Evolutionary conservation across 306 rosid genomes (phyloP), one percentile per base, ranked within the genome.

Genomic region (Cicer bijugum): DNA sequence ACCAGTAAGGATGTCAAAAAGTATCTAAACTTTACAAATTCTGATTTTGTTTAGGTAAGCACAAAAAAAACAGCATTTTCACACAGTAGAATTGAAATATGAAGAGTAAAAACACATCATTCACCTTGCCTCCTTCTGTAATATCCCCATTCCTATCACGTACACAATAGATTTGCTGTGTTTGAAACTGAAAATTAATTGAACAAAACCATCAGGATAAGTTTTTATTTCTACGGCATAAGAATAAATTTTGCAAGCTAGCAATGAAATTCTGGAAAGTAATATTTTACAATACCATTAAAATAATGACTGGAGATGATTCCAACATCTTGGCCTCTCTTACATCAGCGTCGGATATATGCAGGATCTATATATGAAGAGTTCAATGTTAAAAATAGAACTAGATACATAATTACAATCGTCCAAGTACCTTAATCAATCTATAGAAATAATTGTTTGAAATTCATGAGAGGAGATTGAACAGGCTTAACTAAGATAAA

Each of bases 91-190:
- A 45, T 69, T 39, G 12, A 39, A 46, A 52, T 46, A 67, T 38
- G 9, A 46, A 55, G 12, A 7, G 58, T 44, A 20, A 75, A 61
- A 71, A 60, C 10, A 68, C 67, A 16, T 44, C 14, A 73, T 51
- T 83, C 66, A 94, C 99, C 97, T 90, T 85, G 81, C 99, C 90
- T 48, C 99, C 99, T 80, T 94, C 97, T 14, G 87, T 84, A 70
- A 91, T 88, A 58, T 84, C 60, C 37, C 99, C 99, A 61, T 83
- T 44, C 76, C 82, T 84, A 72, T 91, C 91, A 3, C 96, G 93
- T 72, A 88, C 89, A 45, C 99, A 94, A 67, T 91, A 73, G 69
- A 88, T 87, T 87, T 94, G 99, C 81, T 94, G 99, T 39, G 99
- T 91, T 84, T 81, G 89, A 72, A 94, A 94, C 99, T 94, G 78